A percentile compares a stretch with the other conserved stretches of the same genome.
phyloP scores from a whole-genome alignment of 768 basidiomycete species.

The Leccinum uliginosum region DNA sequence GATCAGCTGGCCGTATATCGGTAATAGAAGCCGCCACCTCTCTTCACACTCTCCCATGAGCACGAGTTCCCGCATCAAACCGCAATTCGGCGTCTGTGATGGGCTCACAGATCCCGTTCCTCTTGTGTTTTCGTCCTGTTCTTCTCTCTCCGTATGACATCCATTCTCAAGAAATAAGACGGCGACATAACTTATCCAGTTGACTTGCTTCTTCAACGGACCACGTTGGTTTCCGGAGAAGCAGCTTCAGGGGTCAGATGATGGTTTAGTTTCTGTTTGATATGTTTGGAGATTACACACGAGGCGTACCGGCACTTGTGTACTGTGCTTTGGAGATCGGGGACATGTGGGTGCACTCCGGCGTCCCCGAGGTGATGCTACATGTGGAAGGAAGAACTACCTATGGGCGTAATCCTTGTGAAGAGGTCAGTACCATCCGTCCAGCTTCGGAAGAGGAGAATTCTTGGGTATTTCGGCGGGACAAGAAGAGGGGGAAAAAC shows the following conservation, averaged over 20 bases:
- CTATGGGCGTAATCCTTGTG: constrained; percentile 12
- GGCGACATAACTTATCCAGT: constrained; percentile 13
- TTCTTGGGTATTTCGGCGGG: not conserved
- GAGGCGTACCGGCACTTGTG: constrained; percentile 13
- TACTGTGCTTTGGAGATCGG: constrained; percentile 12
- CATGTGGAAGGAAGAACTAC: constrained; percentile 21
- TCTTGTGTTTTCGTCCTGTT: not conserved
- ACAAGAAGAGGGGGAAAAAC: not conserved
- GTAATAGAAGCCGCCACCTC: constrained; percentile 31
- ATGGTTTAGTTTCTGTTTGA: constrained; percentile 9
- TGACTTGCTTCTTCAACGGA: constrained; percentile 15
- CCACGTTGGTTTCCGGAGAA: constrained; percentile 10
- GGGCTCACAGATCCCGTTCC: not conserved
- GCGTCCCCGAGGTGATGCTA: constrained; percentile 29
- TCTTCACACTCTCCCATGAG: constrained; percentile 36
- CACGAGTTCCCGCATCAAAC: constrained; percentile 27
- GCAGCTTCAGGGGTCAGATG: constrained; percentile 7
- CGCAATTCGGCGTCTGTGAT: not conserved
- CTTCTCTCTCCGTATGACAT: constrained; percentile 6
- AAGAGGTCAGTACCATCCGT: constrained; percentile 1
- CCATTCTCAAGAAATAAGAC: constrained; percentile 13
- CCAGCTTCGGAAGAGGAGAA: not conserved
- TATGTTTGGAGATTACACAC: constrained; percentile 12
- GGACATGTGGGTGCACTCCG: constrained; percentile 19
- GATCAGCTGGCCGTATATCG: constrained; percentile 12